Percentiles rank a stretch among this genome's conserved stretches.
phyloP scores from a whole-genome alignment of 169 alveolate species.

The Eimeria zaria region DNA sequence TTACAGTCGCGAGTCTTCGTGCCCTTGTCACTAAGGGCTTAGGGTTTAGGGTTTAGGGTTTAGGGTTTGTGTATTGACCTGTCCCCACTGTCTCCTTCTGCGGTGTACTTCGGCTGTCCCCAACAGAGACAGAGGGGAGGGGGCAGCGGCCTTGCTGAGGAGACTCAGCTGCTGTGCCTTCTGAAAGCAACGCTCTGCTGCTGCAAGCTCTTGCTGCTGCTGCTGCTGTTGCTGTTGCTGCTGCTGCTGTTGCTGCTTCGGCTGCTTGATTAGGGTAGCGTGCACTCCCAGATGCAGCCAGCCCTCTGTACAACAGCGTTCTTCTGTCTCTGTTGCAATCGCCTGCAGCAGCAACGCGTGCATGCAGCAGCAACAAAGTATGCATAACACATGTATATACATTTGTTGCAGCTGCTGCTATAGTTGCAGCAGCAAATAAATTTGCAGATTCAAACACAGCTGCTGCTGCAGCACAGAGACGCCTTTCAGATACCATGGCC shows the following conservation, averaged over 20 bases:
- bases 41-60: too few species aligned
- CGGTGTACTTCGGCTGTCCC: slow-evolving; percentile 24
- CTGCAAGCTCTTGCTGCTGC: slow-evolving; percentile 41
- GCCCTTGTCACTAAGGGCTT: too few species aligned
- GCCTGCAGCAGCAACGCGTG: not conserved
- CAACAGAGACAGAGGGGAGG: slow-evolving; percentile 2
- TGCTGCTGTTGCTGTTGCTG: not conserved
- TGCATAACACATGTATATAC: not conserved
- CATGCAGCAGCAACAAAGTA: not conserved
- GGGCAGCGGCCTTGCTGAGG: not conserved
- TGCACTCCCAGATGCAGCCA: slow-evolving; percentile 43
- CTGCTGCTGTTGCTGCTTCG: not conserved
- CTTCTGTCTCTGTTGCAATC: not conserved
- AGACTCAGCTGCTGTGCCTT: slow-evolving; percentile 12
- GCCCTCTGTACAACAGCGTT: not conserved
- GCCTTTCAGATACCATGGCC: too few species aligned
- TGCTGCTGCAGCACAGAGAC: too few species aligned
- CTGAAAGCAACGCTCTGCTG: slow-evolving; percentile 30
- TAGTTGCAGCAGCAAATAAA: too few species aligned
- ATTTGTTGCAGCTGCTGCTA: not conserved
- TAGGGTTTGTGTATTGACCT: too few species aligned
- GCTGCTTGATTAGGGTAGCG: not conserved
- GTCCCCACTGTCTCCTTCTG: slow-evolving; percentile 35
- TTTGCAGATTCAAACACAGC: too few species aligned
- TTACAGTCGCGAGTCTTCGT: too few species aligned